Evolutionary conservation across 148 eudicot species (phyloP).

Genomic region (Talinum fruticosum): DNA sequence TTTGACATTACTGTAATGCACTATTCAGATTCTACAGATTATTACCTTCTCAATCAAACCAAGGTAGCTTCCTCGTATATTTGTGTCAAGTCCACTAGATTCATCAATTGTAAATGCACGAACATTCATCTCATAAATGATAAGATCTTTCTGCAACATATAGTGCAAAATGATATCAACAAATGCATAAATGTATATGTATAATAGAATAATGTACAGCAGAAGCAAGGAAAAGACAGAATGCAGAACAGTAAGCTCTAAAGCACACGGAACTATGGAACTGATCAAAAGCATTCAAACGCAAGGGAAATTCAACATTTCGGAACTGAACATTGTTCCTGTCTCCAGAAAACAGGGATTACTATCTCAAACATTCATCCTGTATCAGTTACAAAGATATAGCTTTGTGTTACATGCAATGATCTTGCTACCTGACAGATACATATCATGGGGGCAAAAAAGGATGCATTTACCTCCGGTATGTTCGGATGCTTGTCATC

Average conservation of each 20-base stretch:
- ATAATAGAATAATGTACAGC: neutral
- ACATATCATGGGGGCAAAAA: neutral
- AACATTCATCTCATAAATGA: conserved; percentile 96
- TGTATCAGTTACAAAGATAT: neutral
- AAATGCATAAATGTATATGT: neutral
- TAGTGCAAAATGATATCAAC: neutral
- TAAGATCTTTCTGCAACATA: conserved; percentile 80
- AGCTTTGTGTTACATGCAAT: neutral
- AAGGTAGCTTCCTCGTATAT: conserved; percentile 86
- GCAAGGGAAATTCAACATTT: neutral
- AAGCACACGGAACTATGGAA: neutral
- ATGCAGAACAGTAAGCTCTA: neutral
- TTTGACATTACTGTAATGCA: neutral
- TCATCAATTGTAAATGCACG: conserved; percentile 90
- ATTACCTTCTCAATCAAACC: conserved; percentile 95
- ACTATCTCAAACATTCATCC: neutral
- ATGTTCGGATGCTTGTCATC: conserved; percentile 64
- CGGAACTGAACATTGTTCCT: conserved; percentile 7
- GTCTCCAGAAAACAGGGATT: neutral
- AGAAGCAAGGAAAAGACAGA: conserved; percentile 1
- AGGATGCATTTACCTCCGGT: conserved; percentile 64
- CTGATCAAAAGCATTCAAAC: neutral
- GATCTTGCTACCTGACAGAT: neutral
- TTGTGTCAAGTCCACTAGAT: conserved; percentile 76
- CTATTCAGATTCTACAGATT: neutral